Evolutionary conservation across 177 flowering plant genomes (phyloP), one percentile per base, ranked within the genome.

Genomic region (Telopea speciosissima): DNA sequence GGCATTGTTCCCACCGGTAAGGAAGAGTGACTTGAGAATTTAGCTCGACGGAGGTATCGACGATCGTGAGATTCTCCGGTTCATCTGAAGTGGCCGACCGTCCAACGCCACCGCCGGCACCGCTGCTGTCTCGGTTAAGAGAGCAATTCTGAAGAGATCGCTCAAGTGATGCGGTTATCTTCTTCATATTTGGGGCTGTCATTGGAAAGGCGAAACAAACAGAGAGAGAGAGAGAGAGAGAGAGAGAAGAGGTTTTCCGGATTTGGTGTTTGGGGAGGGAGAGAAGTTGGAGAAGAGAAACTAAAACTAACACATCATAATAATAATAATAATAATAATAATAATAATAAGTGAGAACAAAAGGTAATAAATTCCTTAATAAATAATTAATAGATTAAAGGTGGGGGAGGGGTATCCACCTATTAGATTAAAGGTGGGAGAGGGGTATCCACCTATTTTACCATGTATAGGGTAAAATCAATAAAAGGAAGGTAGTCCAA

Each of bases 1-100:
- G 95, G 73, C 95, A 94, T 82, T 92, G 99, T 58, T 94, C 93
- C 99, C 98, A 94, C 36, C 85, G 85, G 74, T 83, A 88, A 71
- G 98, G 97, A 56, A 94, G 89, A 24, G 92, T 72, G 67, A 85
- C 68, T 22, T 90, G 80, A 7, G 98, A 94, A 80, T 88, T 85
- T 40, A 91, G 97, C 66, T 93, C 97, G 64, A 90, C 68, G 59
- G 83, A 28, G n/a, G 82, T 45, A 66, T 77, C 83, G 17, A 79
- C 77, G 75, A n/a, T 5, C 24, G 61, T 16, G 24, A 58, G n/a
- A 58, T 58, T 69, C 31, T 75, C 76, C 54, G 74, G 44, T 7
- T 76, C 67, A 24, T 70, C 74, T 3, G 79, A 72, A 2, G 81
- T 28, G 8, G 70, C 75, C 3, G 79, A 76, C 1, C 28, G 54